Conservation (phyloP, 371 early-diverging fungal genomes). For the Encephalitozoon hellem region DNA sequence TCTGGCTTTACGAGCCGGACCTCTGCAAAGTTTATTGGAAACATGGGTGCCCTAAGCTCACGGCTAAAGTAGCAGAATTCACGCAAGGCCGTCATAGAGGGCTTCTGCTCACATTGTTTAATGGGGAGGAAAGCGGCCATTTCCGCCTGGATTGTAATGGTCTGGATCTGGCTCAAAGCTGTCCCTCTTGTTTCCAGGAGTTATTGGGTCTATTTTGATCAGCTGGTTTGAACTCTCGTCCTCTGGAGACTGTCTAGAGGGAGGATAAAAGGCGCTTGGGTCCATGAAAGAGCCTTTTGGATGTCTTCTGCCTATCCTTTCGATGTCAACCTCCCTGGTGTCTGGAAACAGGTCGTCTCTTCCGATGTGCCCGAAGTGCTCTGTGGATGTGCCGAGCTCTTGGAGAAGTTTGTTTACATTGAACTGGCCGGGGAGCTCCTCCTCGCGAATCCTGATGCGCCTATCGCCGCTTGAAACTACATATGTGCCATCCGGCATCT, state of each 20-base stretch:
- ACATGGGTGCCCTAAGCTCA: neutral
- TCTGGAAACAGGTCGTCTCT: neutral
- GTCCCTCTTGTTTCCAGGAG: constrained; percentile 16
- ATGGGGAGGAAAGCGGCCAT: neutral
- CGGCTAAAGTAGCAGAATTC: neutral
- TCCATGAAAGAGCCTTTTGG: neutral
- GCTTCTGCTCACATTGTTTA: neutral
- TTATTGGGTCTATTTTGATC: constrained; percentile 4
- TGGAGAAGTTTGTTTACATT: neutral
- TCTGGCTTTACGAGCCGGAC: neutral
- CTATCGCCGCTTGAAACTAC: neutral
- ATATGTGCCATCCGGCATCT: neutral
- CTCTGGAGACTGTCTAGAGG: neutral
- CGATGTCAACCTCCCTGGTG: neutral
- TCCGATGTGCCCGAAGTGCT: neutral
- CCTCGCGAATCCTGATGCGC: neutral
- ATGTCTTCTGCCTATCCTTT: neutral
- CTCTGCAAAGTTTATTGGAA: neutral
- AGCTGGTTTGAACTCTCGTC: constrained; percentile 1
- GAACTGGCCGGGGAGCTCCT: too few species aligned
- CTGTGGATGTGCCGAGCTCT: neutral
- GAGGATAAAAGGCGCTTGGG: neutral
- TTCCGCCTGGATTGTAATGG: constrained; percentile 14
- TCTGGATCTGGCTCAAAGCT: constrained; percentile 31
- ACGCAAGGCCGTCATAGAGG: neutral